A percentile compares a stretch with the other conserved stretches of the same genome.
Evolutionary conservation across 2,329 filamentous ascomycete genomes (phyloP).

Genomic region (Ascochyta pisi): DNA sequence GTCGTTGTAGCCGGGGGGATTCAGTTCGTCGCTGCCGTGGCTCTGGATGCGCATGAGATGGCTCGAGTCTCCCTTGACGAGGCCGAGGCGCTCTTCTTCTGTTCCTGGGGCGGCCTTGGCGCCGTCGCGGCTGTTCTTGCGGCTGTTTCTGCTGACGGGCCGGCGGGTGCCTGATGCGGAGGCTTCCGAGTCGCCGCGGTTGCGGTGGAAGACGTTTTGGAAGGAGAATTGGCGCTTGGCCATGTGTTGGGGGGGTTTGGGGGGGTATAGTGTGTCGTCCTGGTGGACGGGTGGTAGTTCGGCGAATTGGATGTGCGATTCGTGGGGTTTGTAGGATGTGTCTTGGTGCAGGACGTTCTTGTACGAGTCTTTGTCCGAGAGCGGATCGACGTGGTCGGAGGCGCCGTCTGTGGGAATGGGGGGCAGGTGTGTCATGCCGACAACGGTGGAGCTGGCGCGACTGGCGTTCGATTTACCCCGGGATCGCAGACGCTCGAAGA

Average conservation of each 20-base stretch:
- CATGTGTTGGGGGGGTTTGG: conserved; percentile 63
- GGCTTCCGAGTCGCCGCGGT: conserved; percentile 38
- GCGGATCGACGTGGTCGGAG: conserved; percentile 27
- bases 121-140: conserved; percentile 44
- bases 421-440: conserved; percentile 35
- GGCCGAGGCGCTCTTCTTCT: conserved; percentile 81
- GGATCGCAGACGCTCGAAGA: conserved; percentile 50
- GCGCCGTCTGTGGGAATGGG: conserved; percentile 31
- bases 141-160: conserved; percentile 38
- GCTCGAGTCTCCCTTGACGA: conserved; percentile 75
- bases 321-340: conserved; percentile 54
- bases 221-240: conserved; percentile 87
- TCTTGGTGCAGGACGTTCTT: conserved; percentile 52
- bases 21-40: conserved; percentile 27
- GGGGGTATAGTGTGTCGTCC: conserved; percentile 58
- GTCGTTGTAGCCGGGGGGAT: conserved; percentile 26
- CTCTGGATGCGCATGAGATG: conserved; percentile 39
- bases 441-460: conserved; percentile 19
- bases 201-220: conserved; percentile 77
- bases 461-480: conserved; percentile 45
- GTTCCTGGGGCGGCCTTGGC: conserved; percentile 58
- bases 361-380: conserved; percentile 56
- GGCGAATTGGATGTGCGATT: conserved; percentile 54
- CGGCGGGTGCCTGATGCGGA: conserved; percentile 25
- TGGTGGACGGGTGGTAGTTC: conserved; percentile 42